These are phyloP conservation scores for Aspergillus haitiensis DNA, from an alignment of 495 filamentous ascomycete species.

Conservation along the genomic window DNA sequence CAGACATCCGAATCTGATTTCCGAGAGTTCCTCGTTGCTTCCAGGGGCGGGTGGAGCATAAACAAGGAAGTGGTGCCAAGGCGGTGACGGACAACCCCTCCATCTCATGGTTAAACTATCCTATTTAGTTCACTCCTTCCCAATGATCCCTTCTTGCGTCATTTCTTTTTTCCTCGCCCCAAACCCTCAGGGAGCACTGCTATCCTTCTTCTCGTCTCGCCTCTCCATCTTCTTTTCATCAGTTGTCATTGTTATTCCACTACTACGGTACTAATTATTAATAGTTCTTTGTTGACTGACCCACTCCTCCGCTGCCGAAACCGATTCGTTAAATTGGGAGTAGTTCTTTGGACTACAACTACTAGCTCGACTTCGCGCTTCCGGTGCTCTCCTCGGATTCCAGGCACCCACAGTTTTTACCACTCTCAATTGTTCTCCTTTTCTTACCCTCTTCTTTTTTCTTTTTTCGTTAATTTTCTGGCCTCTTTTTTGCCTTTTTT, in stretches of 20 bases:
- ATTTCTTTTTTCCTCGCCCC: too few species aligned
- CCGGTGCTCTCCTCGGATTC: background rate
- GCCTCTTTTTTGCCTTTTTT: background rate
- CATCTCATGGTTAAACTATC: too few species aligned
- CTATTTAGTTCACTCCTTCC: too few species aligned
- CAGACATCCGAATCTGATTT: too few species aligned
- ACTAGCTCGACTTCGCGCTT: background rate
- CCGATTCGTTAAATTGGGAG: background rate
- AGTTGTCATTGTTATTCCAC: background rate
- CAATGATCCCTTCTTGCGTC: too few species aligned
- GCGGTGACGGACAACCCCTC: too few species aligned
- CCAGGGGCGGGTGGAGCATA: too few species aligned
- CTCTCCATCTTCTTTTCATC: background rate
- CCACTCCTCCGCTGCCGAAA: conserved; percentile 3
- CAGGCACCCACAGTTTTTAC: background rate
- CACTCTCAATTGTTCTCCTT: background rate
- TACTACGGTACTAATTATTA: too few species aligned
- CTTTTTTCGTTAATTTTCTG: background rate
- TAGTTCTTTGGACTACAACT: too few species aligned
- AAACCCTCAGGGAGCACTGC: too few species aligned
- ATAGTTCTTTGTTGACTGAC: conserved; percentile 4
- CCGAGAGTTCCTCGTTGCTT: too few species aligned
- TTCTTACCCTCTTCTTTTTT: background rate
- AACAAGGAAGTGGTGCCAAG: too few species aligned
- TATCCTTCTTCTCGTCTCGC: background rate